These are phyloP conservation scores for Aegilops tauschii DNA, from an alignment of 176 grass and related monocot genomes.

Conservation along the genomic window DNA sequence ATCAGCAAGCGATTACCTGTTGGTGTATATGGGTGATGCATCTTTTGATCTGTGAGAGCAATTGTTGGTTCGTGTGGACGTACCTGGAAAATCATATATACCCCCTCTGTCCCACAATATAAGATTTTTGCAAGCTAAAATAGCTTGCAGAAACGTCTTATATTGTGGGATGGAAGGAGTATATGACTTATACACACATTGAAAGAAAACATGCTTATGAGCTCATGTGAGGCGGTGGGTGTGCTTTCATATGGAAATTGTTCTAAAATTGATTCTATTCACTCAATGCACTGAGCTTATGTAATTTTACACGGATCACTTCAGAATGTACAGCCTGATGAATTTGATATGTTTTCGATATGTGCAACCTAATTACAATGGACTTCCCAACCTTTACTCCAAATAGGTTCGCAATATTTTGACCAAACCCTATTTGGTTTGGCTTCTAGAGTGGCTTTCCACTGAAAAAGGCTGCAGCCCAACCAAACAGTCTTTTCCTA, in stretches of 20 bases:
- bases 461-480: no score
- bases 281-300: neutral
- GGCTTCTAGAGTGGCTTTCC: no score
- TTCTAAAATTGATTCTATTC: neutral
- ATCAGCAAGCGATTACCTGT: neutral
- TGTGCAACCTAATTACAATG: neutral
- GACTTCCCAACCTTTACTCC: neutral
- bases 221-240: neutral
- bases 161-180: no score
- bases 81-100: neutral
- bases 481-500: no score
- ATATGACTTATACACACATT: neutral
- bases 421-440: no score
- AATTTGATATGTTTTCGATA: neutral
- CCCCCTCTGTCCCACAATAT: no score
- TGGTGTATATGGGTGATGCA: neutral
- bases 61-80: neutral
- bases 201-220: neutral
- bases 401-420: neutral
- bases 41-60: neutral
- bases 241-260: neutral
- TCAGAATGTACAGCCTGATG: neutral
- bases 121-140: no score
- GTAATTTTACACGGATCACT: neutral
- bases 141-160: no score